Percentiles rank a stretch among this genome's conserved stretches.
Conservation (phyloP, 441 rosid genomes). For the Pelargonium fulgidum region DNA sequence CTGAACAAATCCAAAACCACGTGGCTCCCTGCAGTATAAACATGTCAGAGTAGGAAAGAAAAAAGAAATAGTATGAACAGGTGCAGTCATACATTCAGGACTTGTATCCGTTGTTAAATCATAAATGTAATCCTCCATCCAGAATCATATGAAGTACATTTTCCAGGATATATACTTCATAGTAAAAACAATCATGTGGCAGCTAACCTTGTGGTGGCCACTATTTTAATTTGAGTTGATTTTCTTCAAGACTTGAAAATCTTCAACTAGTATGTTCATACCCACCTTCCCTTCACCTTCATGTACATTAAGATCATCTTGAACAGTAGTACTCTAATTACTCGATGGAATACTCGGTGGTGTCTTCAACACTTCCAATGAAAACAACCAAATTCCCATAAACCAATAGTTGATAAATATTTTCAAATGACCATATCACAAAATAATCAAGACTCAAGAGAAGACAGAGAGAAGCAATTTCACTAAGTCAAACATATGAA, state of each 20-base stretch:
- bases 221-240: constrained; percentile 34
- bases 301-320: constrained; percentile 40
- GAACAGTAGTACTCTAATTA: constrained; percentile 38
- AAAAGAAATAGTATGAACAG: background rate
- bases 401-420: constrained; percentile 31
- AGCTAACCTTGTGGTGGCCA: constrained; percentile 67
- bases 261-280: constrained; percentile 48
- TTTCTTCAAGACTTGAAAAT: constrained; percentile 58
- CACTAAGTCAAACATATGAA: background rate
- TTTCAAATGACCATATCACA: constrained; percentile 27
- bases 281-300: constrained; percentile 53
- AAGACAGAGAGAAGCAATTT: constrained; percentile 10
- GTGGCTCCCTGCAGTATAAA: constrained; percentile 63
- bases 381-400: constrained; percentile 59
- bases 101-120: constrained; percentile 4
- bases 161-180: constrained; percentile 20
- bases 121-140: constrained; percentile 15
- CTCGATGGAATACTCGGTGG: constrained; percentile 47
- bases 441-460: constrained; percentile 13
- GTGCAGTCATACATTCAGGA: background rate
- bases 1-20: constrained; percentile 69
- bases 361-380: constrained; percentile 81
- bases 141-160: background rate
- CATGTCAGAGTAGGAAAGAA: constrained; percentile 3
- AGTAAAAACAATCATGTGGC: constrained; percentile 32